phyloP scores from a whole-genome alignment of 257 asterid genomes.

The Primulina eburnea region DNA sequence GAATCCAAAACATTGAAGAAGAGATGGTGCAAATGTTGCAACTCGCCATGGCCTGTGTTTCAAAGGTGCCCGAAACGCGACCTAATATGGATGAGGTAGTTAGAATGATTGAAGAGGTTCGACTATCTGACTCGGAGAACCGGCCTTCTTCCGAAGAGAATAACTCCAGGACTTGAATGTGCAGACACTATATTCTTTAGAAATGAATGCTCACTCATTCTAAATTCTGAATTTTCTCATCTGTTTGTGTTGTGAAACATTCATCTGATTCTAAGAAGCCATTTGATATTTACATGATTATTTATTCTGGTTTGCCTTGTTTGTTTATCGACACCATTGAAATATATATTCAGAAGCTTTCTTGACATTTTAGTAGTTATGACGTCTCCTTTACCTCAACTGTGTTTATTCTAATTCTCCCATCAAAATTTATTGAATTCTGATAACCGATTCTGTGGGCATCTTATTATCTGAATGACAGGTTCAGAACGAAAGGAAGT shows the following conservation, averaged over 20 bases:
- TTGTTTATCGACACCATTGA: conserved; percentile 25
- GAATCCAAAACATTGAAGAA: conserved; percentile 74
- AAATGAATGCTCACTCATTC: conserved; percentile 16
- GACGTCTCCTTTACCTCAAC: background rate
- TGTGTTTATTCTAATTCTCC: background rate
- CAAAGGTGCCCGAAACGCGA: conserved; percentile 74
- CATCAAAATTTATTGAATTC: background rate
- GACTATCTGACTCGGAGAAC: conserved; percentile 73
- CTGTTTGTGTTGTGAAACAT: conserved; percentile 23
- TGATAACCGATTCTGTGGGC: background rate
- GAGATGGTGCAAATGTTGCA: conserved; percentile 98
- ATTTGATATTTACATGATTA: conserved; percentile 21
- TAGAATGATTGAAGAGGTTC: conserved; percentile 79
- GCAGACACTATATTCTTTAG: conserved; percentile 48
- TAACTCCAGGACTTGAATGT: conserved; percentile 65
- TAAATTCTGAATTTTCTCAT: conserved; percentile 17
- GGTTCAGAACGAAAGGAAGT: background rate
- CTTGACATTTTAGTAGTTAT: background rate
- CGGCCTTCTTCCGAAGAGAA: conserved; percentile 75
- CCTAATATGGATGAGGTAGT: conserved; percentile 82
- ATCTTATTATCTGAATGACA: background rate
- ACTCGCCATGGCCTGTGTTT: conserved; percentile 89
- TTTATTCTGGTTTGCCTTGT: conserved; percentile 21
- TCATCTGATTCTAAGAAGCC: conserved; percentile 17
- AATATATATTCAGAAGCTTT: conserved; percentile 17